These are phyloP conservation scores for Colletotrichum kahawae DNA, from an alignment of 2,329 filamentous ascomycete species.

Conservation along the genomic window DNA sequence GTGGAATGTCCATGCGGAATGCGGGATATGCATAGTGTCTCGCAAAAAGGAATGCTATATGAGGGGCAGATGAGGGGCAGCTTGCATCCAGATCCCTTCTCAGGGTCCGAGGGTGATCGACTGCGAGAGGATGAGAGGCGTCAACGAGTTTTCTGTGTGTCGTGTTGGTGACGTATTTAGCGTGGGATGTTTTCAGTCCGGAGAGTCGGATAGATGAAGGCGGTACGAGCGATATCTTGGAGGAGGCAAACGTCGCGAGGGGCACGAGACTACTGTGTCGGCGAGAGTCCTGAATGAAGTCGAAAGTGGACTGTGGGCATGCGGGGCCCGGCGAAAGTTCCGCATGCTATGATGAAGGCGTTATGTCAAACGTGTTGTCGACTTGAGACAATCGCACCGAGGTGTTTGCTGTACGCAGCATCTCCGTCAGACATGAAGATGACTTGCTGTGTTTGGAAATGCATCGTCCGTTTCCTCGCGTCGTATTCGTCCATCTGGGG, in stretches of 20 bases:
- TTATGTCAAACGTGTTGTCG: background rate
- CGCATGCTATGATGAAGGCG: conserved; percentile 15
- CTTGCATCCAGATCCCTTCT: background rate
- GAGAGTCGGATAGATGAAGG: background rate
- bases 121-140: background rate
- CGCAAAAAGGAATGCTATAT: background rate
- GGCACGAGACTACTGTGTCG: conserved; percentile 8
- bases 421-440: background rate
- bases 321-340: background rate
- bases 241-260: background rate
- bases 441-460: conserved; percentile 12
- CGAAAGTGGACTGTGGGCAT: background rate
- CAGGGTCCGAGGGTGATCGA: background rate
- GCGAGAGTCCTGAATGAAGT: background rate
- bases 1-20: conserved; percentile 13
- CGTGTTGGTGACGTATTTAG: conserved; percentile 14
- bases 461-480: conserved; percentile 9
- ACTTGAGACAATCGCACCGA: background rate
- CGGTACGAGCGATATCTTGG: background rate
- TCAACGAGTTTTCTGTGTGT: background rate
- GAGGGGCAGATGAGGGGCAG: background rate
- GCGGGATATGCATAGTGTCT: conserved; percentile 3
- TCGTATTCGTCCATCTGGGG: conserved; percentile 11
- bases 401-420: background rate
- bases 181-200: background rate